These are phyloP conservation scores for Chimonanthus praecox DNA, from an alignment of 164 flowering plant genomes.

Conservation along the genomic window DNA sequence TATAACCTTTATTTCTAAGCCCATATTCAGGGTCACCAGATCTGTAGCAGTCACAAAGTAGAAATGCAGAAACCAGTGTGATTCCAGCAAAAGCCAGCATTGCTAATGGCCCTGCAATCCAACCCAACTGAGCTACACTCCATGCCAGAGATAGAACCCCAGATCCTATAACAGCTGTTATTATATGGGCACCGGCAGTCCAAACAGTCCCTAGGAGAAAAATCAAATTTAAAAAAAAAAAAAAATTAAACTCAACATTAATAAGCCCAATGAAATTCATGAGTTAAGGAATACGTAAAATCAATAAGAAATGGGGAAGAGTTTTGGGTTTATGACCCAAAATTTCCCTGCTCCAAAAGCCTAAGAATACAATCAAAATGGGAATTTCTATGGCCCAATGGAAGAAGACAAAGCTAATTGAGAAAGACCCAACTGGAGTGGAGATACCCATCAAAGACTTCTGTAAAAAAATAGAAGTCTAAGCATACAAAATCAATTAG, in stretches of 20 bases:
- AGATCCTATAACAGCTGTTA: constrained; percentile 50
- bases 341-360: background rate
- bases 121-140: constrained; percentile 47
- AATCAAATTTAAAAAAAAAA: constrained; percentile 8
- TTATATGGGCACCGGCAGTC: constrained; percentile 42
- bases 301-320: background rate
- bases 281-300: background rate
- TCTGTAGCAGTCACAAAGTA: constrained; percentile 34
- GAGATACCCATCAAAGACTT: background rate
- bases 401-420: background rate
- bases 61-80: constrained; percentile 20
- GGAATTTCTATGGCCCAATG: too few species aligned
- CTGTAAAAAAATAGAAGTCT: background rate
- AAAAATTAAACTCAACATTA: background rate
- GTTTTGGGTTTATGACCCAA: background rate
- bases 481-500: background rate
- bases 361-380: too few species aligned
- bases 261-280: background rate
- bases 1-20: constrained; percentile 39
- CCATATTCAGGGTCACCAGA: constrained; percentile 35
- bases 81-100: constrained; percentile 33
- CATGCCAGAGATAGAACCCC: constrained; percentile 52
- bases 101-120: constrained; percentile 42
- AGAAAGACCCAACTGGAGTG: background rate
- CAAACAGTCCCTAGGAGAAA: constrained; percentile 19